Evolutionary conservation across 2,329 filamentous ascomycete species (phyloP).

Genomic region (Trichophyton schoenleinii): DNA sequence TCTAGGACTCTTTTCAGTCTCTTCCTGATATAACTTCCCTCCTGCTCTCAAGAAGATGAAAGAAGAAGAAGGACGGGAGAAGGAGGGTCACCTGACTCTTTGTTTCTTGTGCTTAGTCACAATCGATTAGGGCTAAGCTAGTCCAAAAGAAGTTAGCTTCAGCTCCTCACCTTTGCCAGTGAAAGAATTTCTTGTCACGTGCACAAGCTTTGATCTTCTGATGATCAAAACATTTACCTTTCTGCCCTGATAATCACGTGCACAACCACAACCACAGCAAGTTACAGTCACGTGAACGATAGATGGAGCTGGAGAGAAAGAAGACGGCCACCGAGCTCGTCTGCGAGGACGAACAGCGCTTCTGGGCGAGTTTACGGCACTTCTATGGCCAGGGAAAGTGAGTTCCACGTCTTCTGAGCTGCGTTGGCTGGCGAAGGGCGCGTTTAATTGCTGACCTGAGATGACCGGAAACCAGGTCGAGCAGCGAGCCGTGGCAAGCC

Average conservation of each 20-base stretch:
- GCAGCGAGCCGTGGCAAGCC: neutral
- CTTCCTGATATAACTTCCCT: too few species aligned
- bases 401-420: neutral
- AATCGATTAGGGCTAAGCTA: neutral
- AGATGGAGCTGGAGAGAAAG: neutral
- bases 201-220: neutral
- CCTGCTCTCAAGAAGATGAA: neutral
- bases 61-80: neutral
- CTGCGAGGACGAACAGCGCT: neutral
- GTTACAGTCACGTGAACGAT: neutral
- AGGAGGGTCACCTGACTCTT: neutral
- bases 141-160: neutral
- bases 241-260: neutral
- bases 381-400: neutral
- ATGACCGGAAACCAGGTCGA: too few species aligned
- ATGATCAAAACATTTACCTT: neutral
- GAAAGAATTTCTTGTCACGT: neutral
- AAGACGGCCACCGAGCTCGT: neutral
- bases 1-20: too few species aligned
- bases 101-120: neutral
- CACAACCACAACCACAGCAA: neutral
- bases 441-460: too few species aligned
- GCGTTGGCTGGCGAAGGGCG: too few species aligned
- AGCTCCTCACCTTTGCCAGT: neutral
- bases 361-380: conserved; percentile 2